Conservation (phyloP, 331 rosid genomes). For the Rhamnella rubrinervis region DNA sequence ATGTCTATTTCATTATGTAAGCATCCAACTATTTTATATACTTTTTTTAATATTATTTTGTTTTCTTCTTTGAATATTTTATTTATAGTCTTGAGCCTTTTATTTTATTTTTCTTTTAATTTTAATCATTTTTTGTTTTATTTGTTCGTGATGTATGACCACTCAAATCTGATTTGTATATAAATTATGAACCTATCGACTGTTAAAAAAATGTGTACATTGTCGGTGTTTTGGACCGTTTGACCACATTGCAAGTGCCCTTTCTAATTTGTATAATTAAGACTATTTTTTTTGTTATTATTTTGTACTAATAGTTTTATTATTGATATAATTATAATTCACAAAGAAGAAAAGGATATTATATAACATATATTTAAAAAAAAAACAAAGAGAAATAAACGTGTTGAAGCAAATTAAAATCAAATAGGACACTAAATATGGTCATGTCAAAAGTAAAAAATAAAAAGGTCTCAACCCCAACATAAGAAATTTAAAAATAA, state of each 20-base stretch:
- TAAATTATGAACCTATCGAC: not conserved
- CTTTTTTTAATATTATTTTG: not conserved
- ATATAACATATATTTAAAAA: no score
- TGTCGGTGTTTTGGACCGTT: not conserved
- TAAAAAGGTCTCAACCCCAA: no score
- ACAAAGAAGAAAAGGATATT: no score
- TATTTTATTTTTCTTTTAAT: not conserved
- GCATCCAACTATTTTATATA: not conserved
- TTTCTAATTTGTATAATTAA: no score
- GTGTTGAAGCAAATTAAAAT: no score
- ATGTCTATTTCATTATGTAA: not conserved
- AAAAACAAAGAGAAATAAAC: no score
- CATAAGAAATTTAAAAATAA: no score
- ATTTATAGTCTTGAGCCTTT: not conserved
- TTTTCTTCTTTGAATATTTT: not conserved
- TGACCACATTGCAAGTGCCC: not conserved
- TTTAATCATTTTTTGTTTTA: conserved; percentile 1
- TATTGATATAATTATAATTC: no score
- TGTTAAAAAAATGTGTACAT: not conserved
- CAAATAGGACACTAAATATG: no score
- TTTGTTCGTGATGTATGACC: conserved; percentile 17
- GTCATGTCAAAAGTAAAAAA: no score
- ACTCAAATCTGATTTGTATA: conserved; percentile 18
- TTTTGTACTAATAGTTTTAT: no score
- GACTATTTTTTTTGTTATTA: no score